Evolutionary conservation across 23 red algal genomes (phyloP).

Genomic region (Gracilaria domingensis): DNA sequence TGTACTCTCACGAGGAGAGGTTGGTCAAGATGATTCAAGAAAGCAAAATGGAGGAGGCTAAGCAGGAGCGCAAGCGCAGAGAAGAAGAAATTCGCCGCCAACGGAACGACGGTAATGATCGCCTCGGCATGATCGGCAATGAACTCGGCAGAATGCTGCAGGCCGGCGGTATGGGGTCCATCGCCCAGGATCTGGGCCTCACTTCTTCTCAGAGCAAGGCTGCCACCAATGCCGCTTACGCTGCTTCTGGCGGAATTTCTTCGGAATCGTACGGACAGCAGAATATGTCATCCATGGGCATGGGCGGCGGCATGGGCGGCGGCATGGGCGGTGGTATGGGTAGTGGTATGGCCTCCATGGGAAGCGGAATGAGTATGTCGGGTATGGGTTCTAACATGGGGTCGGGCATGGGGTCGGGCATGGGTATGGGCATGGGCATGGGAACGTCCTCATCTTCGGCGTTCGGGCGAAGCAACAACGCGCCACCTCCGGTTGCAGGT

Average conservation of each 20-base stretch:
- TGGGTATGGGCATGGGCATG: slow-evolving; percentile 59
- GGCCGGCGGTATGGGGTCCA: slow-evolving; percentile 70
- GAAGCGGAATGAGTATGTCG: slow-evolving; percentile 27
- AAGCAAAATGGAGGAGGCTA: slow-evolving; percentile 97
- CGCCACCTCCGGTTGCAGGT: slow-evolving; percentile 59
- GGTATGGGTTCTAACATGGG: slow-evolving; percentile 28
- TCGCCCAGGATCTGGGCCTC: slow-evolving; percentile 82
- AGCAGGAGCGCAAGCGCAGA: slow-evolving; percentile 81
- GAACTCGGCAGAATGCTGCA: slow-evolving; percentile 83
- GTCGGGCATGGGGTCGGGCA: slow-evolving; percentile 25
- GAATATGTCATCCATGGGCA: slow-evolving; percentile 22
- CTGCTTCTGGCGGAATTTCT: slow-evolving; percentile 77
- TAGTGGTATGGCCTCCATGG: not conserved
- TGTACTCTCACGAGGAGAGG: slow-evolving; percentile 98
- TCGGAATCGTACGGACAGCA: slow-evolving; percentile 64
- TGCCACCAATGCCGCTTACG: slow-evolving; percentile 60
- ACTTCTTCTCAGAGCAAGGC: slow-evolving; percentile 49
- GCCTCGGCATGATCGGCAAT: slow-evolving; percentile 73
- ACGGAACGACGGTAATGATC: slow-evolving; percentile 71
- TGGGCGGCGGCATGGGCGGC: slow-evolving; percentile 53
- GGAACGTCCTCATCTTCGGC: slow-evolving; percentile 44
- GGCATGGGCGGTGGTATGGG: slow-evolving; percentile 30
- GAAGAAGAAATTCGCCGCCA: slow-evolving; percentile 83
- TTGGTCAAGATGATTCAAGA: slow-evolving; percentile 99
- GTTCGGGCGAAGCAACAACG: slow-evolving; percentile 45